phyloP scores from a whole-genome alignment of 1,284 basidiomycete genomes.

The Rhizoctonia solani region DNA sequence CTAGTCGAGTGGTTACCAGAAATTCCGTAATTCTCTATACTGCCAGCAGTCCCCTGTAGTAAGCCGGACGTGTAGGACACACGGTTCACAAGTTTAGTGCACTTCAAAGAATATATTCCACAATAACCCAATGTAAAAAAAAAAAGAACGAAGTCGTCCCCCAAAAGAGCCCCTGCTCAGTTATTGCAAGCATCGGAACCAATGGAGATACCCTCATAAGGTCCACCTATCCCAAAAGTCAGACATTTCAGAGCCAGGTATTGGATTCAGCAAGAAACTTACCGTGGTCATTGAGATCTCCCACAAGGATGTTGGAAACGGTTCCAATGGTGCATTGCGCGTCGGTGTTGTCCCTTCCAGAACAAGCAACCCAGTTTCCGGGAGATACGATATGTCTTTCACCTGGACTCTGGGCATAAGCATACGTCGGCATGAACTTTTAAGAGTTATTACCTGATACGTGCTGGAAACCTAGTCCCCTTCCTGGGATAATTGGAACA shows the following conservation, averaged over 20 bases:
- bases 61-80: too few species aligned
- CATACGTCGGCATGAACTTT: neutral
- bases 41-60: neutral
- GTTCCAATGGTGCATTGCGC: constrained; percentile 35
- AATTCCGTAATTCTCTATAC: neutral
- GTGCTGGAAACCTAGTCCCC: constrained; percentile 36
- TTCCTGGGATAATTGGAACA: constrained; percentile 22
- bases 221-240: constrained; percentile 12
- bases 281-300: constrained; percentile 34
- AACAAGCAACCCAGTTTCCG: constrained; percentile 36
- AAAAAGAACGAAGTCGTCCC: too few species aligned
- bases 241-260: neutral
- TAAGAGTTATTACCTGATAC: constrained; percentile 8
- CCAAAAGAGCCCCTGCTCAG: too few species aligned
- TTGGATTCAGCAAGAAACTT: neutral
- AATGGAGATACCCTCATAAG: constrained; percentile 21
- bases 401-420: constrained; percentile 6
- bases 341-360: constrained; percentile 38
- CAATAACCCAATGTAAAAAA: too few species aligned
- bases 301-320: constrained; percentile 34
- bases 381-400: constrained; percentile 30
- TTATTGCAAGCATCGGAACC: neutral
- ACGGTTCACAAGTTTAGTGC: too few species aligned
- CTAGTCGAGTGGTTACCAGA: neutral
- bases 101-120: too few species aligned